Evolutionary conservation across 192 early-diverging fungal species (phyloP), one percentile per base, ranked within the genome.

Genomic region (Podila epigama): DNA sequence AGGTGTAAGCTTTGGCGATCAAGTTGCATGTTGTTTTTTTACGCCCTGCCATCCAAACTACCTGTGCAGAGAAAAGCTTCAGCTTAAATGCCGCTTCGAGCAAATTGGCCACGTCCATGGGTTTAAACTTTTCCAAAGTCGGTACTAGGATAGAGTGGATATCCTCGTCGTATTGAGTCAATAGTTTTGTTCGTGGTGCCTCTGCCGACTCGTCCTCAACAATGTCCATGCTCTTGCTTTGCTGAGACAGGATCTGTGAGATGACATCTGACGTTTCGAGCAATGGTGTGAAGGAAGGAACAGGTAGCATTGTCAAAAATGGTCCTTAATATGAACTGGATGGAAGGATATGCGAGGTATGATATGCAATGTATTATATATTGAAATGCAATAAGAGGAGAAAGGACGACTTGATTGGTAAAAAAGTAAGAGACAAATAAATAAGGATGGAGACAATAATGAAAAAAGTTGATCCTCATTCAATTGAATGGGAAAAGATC

Each of bases 21-120:
- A 13, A 37, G 34, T 18, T 32, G 27, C 11, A 8, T 6, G 9
- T 55, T 5, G 11, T 33, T 42, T 35, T 60, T 15, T 40, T 42
- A 22, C 58, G 39, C 13, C 11, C 20, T 1, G 13, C 16, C 36
- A 25, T 36, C 3, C 37, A 22, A 20, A 28, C 31, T 77, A 77
- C 73, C 66, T 77, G 73, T 32, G 57, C 63, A 39, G 60, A 44
- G 16, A 66, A 35, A 31, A 77, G 63, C 31, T 65, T 77, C n/a
- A 77, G 37, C 44, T 68, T 77, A 39, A 77, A 77, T 3, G 73
- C 66, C 2, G 55, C 60, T 18, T 77, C 73, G 13, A 77, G 44
- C 16, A 77, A 44, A 0, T 65, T 12, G 2, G 44, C 50, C 12
- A 39, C 52, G 25, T 65, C 62, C 16, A 75, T 58, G 5, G 31